Conservation (phyloP, 73 alveolate genomes). For the Halteria grandinella region DNA sequence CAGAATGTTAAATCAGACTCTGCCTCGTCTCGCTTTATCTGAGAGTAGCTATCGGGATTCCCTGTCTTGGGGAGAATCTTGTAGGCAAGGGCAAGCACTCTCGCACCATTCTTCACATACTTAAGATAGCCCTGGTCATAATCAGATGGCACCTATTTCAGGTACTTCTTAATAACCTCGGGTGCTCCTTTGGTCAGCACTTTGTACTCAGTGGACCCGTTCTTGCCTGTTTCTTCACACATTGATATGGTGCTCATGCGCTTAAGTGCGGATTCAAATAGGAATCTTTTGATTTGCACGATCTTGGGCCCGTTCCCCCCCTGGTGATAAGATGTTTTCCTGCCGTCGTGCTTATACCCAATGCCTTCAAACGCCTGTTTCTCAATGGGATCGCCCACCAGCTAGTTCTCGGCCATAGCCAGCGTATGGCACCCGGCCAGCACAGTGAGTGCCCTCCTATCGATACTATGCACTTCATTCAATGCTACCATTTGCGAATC, state of each 20-base stretch:
- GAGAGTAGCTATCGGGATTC: slow-evolving; percentile 52
- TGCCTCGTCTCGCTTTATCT: slow-evolving; percentile 85
- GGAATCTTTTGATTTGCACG: slow-evolving; percentile 76
- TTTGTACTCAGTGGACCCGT: slow-evolving; percentile 62
- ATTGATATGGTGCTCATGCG: slow-evolving; percentile 91
- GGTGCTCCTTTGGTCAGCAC: slow-evolving; percentile 97
- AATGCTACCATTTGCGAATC: slow-evolving; percentile 39
- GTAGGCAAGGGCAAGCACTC: slow-evolving; percentile 94
- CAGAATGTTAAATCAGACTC: slow-evolving; percentile 89
- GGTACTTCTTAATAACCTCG: slow-evolving; percentile 79
- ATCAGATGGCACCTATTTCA: slow-evolving; percentile 76
- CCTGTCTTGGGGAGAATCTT: slow-evolving; percentile 61
- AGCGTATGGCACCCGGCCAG: slow-evolving; percentile 95
- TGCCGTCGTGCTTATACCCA: slow-evolving; percentile 60
- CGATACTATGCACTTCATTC: slow-evolving; percentile 45
- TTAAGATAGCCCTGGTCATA: slow-evolving; percentile 74
- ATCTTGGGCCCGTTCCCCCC: slow-evolving; percentile 71
- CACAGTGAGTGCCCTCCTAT: slow-evolving; percentile 78
- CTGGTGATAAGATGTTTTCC: slow-evolving; percentile 66
- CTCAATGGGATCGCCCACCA: slow-evolving; percentile 97
- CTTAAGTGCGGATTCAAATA: slow-evolving; percentile 90
- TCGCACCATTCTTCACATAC: slow-evolving; percentile 86
- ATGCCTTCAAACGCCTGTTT: slow-evolving; percentile 85
- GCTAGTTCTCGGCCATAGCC: slow-evolving; percentile 78
- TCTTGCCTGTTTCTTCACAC: slow-evolving; percentile 76